phyloP scores from a whole-genome alignment of 805 yeast species.

The Yarrowia porcina region DNA sequence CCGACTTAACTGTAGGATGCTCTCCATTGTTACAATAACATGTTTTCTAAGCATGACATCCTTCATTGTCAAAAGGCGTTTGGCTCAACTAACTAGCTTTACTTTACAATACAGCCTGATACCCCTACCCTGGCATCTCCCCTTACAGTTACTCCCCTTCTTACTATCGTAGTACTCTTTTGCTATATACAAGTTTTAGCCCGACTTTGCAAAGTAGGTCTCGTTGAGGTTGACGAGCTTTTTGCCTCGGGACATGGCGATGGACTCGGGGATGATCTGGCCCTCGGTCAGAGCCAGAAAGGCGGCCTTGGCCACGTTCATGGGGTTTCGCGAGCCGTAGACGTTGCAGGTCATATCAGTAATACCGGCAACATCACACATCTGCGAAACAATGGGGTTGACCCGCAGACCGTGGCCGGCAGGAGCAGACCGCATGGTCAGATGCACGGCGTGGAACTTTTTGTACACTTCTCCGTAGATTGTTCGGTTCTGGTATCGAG shows the following conservation, averaged over 20 bases:
- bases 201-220: slow-evolving; percentile 54
- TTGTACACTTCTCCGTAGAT: slow-evolving; percentile 77
- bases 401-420: slow-evolving; percentile 93
- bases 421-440: slow-evolving; percentile 80
- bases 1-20: no score
- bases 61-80: no score
- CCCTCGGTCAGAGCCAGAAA: slow-evolving; percentile 72
- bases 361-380: slow-evolving; percentile 91
- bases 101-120: no score
- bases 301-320: slow-evolving; percentile 90
- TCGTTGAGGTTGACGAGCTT: slow-evolving; percentile 89
- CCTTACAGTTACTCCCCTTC: no score
- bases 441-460: slow-evolving; percentile 82
- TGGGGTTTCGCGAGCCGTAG: slow-evolving; percentile 86
- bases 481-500: slow-evolving; percentile 88
- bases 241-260: slow-evolving; percentile 91
- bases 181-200: slow-evolving; percentile 15
- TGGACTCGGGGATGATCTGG: slow-evolving; percentile 79
- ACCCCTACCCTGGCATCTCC: no score
- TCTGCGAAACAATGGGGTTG: slow-evolving; percentile 82
- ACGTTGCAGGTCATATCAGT: slow-evolving; percentile 90
- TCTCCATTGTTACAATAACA: no score
- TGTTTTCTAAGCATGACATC: no score
- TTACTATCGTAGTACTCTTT: neutral
- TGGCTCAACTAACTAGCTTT: no score